phyloP scores from a whole-genome alignment of 352 stramenopile species.

The Halophytophthora polymorphica region DNA sequence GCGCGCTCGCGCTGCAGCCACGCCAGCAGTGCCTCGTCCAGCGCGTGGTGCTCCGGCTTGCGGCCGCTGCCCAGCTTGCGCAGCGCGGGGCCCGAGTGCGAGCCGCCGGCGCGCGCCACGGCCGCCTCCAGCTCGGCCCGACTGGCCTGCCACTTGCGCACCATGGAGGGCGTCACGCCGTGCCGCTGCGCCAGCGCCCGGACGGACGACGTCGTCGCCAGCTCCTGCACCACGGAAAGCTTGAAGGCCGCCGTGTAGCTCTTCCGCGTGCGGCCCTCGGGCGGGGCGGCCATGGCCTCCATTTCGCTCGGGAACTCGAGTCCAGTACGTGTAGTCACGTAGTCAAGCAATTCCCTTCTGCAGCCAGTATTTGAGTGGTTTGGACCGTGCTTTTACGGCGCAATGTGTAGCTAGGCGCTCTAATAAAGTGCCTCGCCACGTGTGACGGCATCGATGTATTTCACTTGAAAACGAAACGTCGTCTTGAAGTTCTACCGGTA shows the following conservation, averaged over 20 bases:
- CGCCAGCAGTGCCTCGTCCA: slow-evolving; percentile 21
- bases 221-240: slow-evolving; percentile 24
- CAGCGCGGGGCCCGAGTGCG: slow-evolving; percentile 3
- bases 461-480: too few species aligned
- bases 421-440: too few species aligned
- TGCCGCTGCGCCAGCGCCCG: slow-evolving; percentile 19
- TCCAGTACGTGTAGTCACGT: too few species aligned
- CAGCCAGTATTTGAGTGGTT: too few species aligned
- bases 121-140: slow-evolving; percentile 25
- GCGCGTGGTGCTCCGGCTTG: slow-evolving; percentile 9
- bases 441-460: too few species aligned
- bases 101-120: slow-evolving; percentile 2
- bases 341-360: too few species aligned
- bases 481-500: too few species aligned
- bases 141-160: slow-evolving; percentile 24
- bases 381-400: too few species aligned
- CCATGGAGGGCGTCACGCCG: slow-evolving; percentile 27
- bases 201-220: slow-evolving; percentile 13
- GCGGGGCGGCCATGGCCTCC: too few species aligned
- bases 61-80: slow-evolving; percentile 29
- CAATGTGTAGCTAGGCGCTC: too few species aligned
- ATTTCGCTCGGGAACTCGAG: too few species aligned
- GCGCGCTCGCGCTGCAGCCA: slow-evolving; percentile 18
- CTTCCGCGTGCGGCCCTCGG: too few species aligned
- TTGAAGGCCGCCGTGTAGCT: slow-evolving; percentile 31